Conservation (phyloP, 2,329 filamentous ascomycete species). For the Fusarium sp. region DNA sequence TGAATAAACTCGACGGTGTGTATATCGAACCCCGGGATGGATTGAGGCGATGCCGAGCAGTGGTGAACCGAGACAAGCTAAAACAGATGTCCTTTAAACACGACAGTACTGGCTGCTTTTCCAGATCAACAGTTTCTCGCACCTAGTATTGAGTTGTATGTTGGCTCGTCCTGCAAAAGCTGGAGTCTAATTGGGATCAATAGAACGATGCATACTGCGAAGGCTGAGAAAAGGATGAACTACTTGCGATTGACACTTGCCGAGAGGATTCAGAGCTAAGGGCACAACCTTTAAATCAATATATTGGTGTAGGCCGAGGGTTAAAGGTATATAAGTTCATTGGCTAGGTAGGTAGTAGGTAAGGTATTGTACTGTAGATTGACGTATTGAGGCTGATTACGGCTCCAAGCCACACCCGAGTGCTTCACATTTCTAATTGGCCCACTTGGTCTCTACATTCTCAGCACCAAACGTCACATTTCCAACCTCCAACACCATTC, state of each 20-base stretch:
- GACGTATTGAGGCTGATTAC: slow-evolving; percentile 28
- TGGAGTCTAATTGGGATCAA: no score
- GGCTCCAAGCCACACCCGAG: slow-evolving; percentile 31
- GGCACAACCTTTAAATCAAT: no score
- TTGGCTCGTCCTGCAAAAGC: no score
- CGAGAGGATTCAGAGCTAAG: no score
- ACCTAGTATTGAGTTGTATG: no score
- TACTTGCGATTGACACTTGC: no score
- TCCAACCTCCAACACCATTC: slow-evolving; percentile 14
- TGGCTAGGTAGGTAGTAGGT: no score
- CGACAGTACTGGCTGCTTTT: no score
- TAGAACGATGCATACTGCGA: no score
- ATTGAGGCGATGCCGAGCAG: not conserved
- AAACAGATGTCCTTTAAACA: not conserved
- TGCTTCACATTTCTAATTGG: slow-evolving; percentile 30
- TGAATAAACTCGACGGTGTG: not conserved
- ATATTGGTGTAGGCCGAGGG: no score
- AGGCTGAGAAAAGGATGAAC: no score
- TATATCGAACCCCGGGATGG: not conserved
- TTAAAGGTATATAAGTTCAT: not conserved
- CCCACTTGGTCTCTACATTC: slow-evolving; percentile 33
- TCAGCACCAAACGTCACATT: slow-evolving; percentile 38
- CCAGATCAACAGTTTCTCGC: no score
- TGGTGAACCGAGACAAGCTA: not conserved
- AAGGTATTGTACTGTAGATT: not conserved